Base-by-base conservation (phyloP, 495 filamentous ascomycete genomes). In the Penicillium pancosmium region DNA sequence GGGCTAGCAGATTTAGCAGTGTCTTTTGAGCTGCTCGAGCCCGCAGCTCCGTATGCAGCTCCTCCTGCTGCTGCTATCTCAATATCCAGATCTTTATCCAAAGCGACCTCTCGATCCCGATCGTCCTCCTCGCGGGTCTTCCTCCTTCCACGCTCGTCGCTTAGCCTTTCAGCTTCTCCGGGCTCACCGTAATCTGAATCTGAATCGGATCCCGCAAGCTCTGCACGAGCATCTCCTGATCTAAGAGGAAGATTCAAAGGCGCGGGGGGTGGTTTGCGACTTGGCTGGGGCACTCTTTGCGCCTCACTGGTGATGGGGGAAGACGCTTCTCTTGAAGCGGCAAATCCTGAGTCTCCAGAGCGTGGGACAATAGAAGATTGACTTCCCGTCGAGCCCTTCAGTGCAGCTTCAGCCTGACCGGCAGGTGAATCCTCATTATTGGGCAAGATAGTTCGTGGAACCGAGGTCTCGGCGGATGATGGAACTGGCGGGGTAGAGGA, bases 61-160 rank as follows among this genome's bases (percentile, higher is more conserved):
- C 84, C 72, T 86, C 88, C 71, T 86, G 87, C 69, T 85, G 86
- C 7, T 86, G 92, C 41, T 80, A 68, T 72, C 85, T 91, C 52
- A 83, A 80, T 44, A 77, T 88, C 86, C 18, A 84, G 77, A 56
- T 93, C 89, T 63, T 82, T 83, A 53, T 77, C 67, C 15, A 86
- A 78, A 9, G 86, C 67, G 7, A 83, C 81, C 70, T 92, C 91
- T 38, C 92, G 85, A 50, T 92, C 84, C 54, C 80, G 78, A 59
- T 97, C 92, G 66, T 97, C 92, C 52, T 94, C 92, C 68, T 92
- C 91, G 57, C 92, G 84, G 0, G 92, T 97, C 63, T 88, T 91
- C 62, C 91, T 80, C 35, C 92, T 82, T n/a, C 92, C 92, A 47
- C 92, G 82, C 33, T 87, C 86, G 50, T 82, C 66, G n/a, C 69